Percentiles rank a stretch among this genome's conserved stretches.
These are phyloP conservation scores for Kuraishia ogatae DNA, from an alignment of 805 yeast genomes.

Conservation along the genomic window DNA sequence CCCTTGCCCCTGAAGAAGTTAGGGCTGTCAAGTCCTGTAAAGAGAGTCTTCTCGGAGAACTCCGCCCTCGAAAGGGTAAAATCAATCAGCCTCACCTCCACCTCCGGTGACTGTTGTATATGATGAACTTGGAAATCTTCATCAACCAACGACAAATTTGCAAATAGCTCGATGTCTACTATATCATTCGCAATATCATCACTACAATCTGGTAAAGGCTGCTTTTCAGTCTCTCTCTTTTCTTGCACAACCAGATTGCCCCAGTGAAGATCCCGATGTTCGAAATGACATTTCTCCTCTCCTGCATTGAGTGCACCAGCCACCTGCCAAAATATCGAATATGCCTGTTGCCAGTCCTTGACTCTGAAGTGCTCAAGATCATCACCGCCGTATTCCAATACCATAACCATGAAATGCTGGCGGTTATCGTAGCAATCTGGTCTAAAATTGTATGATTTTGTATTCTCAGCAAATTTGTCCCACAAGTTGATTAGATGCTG, in stretches of 20 bases:
- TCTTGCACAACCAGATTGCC: conserved; percentile 47
- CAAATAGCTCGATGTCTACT: not conserved
- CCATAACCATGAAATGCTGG: conserved; percentile 27
- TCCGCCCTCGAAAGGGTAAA: conserved; percentile 45
- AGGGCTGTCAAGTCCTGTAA: conserved; percentile 56
- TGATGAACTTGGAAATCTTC: not conserved
- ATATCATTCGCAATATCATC: not conserved
- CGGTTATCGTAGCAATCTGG: conserved; percentile 26
- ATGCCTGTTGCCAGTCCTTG: conserved; percentile 27
- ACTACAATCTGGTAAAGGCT: not conserved
- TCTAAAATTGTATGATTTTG: conserved; percentile 19
- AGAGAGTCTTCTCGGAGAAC: conserved; percentile 22
- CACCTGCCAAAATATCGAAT: conserved; percentile 43
- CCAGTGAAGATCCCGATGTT: conserved; percentile 66
- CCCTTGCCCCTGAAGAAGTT: conserved; percentile 52
- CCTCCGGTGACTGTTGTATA: not conserved
- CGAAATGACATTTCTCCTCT: conserved; percentile 46
- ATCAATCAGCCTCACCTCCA: conserved; percentile 44
- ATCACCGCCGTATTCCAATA: conserved; percentile 31
- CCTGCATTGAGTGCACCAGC: conserved; percentile 39
- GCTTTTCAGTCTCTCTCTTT: conserved; percentile 4
- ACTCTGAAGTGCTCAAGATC: conserved; percentile 36
- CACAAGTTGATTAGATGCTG: conserved; percentile 29
- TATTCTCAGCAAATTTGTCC: conserved; percentile 26
- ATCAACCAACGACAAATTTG: not conserved